Conservation (phyloP, 2,329 filamentous ascomycete species). For the Sodiomyces alkalinus region DNA sequence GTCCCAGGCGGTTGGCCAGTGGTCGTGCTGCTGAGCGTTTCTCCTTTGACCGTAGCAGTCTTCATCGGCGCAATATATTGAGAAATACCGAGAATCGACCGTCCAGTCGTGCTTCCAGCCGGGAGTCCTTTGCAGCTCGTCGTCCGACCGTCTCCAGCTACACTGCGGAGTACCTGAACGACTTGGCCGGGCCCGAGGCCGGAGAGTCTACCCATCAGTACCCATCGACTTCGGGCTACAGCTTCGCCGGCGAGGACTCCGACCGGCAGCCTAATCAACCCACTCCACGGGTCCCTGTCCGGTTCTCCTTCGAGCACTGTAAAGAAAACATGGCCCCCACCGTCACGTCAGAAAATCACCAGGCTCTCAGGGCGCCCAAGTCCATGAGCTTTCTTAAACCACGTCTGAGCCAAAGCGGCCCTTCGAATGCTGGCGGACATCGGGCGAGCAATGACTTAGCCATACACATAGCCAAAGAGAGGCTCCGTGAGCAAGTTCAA, state of each 20-base stretch:
- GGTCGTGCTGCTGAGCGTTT: neutral
- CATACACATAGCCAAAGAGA: constrained; percentile 20
- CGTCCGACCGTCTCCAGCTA: neutral
- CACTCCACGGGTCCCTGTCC: no score
- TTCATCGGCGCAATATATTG: constrained; percentile 1
- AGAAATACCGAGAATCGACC: constrained; percentile 1
- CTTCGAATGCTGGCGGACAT: constrained; percentile 6
- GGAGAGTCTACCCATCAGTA: no score
- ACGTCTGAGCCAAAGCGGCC: constrained; percentile 12
- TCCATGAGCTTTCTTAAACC: constrained; percentile 38
- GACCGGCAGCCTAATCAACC: no score
- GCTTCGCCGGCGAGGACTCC: no score
- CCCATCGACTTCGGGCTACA: no score
- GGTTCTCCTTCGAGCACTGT: no score
- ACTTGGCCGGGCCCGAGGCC: no score
- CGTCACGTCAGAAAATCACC: constrained; percentile 35
- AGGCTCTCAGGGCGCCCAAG: constrained; percentile 27
- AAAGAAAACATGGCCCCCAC: constrained; percentile 31
- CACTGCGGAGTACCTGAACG: constrained; percentile 3
- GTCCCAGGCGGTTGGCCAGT: neutral
- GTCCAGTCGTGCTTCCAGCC: neutral
- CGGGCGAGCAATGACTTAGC: constrained; percentile 16
- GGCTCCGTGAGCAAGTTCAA: constrained; percentile 18
- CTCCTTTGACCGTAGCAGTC: neutral
- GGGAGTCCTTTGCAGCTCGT: neutral